Evolutionary conservation across 1,284 basidiomycete genomes (phyloP), one percentile per base, ranked within the genome.

Genomic region (Amylostereum areolatum): DNA sequence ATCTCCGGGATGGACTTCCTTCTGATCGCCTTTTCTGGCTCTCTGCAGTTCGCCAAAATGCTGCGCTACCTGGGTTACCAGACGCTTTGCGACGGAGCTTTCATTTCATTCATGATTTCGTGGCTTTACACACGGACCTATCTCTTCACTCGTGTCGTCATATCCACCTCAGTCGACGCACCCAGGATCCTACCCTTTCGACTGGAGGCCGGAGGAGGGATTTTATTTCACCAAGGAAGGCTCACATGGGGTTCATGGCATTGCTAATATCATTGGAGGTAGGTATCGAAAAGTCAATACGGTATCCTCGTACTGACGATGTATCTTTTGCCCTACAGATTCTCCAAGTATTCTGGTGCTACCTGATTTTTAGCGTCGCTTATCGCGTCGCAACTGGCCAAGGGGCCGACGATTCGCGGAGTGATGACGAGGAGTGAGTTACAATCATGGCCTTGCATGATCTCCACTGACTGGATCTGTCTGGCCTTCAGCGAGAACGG

Each of bases 61-160:
- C 70, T 92, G 56, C 87, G 89, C 51, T 99, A 99, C 68, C 73
- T 95, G 29, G 74, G 74, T 29, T 72, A 81, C 51, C 77, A 84
- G 51, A 74, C 77, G 7, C 62, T 81, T 1, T 92, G 88, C 55
- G 94, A 98, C 66, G 61, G 71, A 30, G 78, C 81, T 0, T 98
- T 98, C 65, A 87, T 74, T 30, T 62, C 81, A 50, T 99, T 94
- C 72, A 76, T 96, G 60, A 46, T 92, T 27, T 87, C 86, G n/a
- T 97, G 94, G 94, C 73, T 95, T 51, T 61, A 90, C 34, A 93
- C 93, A 1, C 81, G 94, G 47, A 90, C 97, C 61, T 66, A 88
- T 56, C 73, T 92, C 31, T 93, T 93, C 69, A 64, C 81, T 36
- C 65, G 82, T 49, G 80, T 85, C 54, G 85, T 94, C 57, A 72